Evolutionary conservation across 2,329 filamentous ascomycete genomes (phyloP).

Genomic region (Aspergillus spinulosporus): DNA sequence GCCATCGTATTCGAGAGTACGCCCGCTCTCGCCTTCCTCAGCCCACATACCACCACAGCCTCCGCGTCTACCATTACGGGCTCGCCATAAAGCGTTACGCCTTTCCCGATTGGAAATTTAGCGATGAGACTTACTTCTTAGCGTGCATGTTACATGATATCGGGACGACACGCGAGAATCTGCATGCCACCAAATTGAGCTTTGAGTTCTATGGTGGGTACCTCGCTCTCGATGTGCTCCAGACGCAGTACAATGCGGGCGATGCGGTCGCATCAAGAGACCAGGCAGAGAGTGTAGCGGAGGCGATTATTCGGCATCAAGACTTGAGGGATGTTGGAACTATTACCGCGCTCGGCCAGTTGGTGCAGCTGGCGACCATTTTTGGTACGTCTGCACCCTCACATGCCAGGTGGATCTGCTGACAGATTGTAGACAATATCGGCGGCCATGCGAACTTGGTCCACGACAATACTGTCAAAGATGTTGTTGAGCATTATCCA

Average conservation of each 20-base stretch:
- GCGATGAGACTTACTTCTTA: constrained; percentile 60
- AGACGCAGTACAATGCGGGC: constrained; percentile 21
- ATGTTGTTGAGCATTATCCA: constrained; percentile 59
- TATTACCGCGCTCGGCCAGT: constrained; percentile 62
- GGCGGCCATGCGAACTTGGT: constrained; percentile 58
- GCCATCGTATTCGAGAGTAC: constrained; percentile 40
- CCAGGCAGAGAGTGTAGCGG: constrained; percentile 68
- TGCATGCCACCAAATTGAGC: constrained; percentile 60
- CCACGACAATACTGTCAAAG: constrained; percentile 57
- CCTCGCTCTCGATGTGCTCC: constrained; percentile 60
- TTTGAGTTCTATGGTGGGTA: constrained; percentile 71
- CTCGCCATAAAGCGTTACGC: constrained; percentile 41
- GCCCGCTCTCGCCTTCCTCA: constrained; percentile 33
- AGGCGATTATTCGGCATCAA: constrained; percentile 71
- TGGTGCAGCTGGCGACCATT: constrained; percentile 66
- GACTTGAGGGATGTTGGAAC: constrained; percentile 66
- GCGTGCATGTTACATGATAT: constrained; percentile 73
- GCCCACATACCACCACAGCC: constrained; percentile 67
- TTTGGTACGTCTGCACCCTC: constrained; percentile 39
- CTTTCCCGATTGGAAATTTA: constrained; percentile 46
- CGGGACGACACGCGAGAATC: constrained; percentile 62
- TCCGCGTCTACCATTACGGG: constrained; percentile 70
- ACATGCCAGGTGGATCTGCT: background rate
- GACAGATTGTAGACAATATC: constrained; percentile 58
- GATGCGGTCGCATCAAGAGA: constrained; percentile 43